Conservation (phyloP, 1,284 basidiomycete genomes). For the Pseudozyma tsukubaensis region DNA sequence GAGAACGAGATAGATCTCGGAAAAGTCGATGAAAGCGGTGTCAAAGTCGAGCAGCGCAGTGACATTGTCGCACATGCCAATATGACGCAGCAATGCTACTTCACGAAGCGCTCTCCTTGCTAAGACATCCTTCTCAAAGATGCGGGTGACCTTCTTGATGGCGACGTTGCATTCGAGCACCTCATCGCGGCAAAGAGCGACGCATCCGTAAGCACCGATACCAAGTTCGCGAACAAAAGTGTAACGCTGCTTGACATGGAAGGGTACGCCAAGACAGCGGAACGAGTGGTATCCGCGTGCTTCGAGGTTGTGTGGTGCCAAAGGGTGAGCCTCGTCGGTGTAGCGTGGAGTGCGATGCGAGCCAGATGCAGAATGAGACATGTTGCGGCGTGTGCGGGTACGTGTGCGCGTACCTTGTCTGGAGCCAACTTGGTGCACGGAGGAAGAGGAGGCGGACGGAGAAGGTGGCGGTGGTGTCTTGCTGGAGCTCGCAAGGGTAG, state of each 20-base stretch:
- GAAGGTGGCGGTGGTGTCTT: slow-evolving; percentile 35
- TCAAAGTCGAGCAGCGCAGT: slow-evolving; percentile 67
- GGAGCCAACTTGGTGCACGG: slow-evolving; percentile 51
- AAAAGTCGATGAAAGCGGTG: slow-evolving; percentile 67
- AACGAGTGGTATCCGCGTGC: slow-evolving; percentile 66
- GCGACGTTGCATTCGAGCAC: slow-evolving; percentile 64
- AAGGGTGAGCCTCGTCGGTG: slow-evolving; percentile 62
- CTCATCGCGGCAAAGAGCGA: slow-evolving; percentile 62
- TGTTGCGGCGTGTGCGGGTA: slow-evolving; percentile 53
- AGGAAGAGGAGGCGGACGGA: slow-evolving; percentile 15
- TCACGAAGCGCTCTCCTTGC: slow-evolving; percentile 65
- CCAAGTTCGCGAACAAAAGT: slow-evolving; percentile 66
- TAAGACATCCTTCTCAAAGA: slow-evolving; percentile 66
- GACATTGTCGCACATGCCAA: slow-evolving; percentile 63
- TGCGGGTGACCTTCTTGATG: slow-evolving; percentile 67
- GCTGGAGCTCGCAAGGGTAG: slow-evolving; percentile 19
- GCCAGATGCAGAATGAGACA: slow-evolving; percentile 34
- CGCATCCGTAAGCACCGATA: slow-evolving; percentile 67
- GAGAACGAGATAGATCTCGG: slow-evolving; percentile 66
- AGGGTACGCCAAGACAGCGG: slow-evolving; percentile 63
- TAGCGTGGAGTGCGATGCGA: slow-evolving; percentile 46
- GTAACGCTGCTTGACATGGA: slow-evolving; percentile 66
- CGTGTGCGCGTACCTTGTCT: slow-evolving; percentile 54
- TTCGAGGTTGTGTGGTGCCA: slow-evolving; percentile 61
- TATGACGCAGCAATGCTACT: slow-evolving; percentile 60